phyloP scores from a whole-genome alignment of 169 alveolate genomes.

The Theileria equi region DNA sequence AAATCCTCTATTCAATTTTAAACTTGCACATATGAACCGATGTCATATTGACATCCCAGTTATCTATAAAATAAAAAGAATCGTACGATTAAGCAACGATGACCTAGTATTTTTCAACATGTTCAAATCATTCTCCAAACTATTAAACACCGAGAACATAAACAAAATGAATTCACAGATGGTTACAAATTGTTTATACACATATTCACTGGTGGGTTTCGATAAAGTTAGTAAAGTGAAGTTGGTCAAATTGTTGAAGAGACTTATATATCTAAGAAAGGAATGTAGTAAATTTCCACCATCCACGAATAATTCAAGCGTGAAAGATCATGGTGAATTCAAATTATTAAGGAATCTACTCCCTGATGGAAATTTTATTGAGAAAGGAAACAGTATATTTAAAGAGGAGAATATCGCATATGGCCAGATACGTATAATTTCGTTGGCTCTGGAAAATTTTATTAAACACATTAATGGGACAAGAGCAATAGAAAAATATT shows the following conservation, averaged over 20 bases:
- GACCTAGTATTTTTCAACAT: not conserved
- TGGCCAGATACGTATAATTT: too few species aligned
- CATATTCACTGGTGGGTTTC: slow-evolving; percentile 8
- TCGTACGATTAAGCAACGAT: not conserved
- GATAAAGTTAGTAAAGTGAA: slow-evolving; percentile 8
- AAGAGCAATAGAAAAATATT: too few species aligned
- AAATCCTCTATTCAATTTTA: slow-evolving; percentile 3
- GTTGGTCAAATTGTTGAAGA: not conserved
- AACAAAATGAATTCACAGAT: slow-evolving; percentile 7
- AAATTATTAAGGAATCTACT: too few species aligned
- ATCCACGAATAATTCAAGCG: not conserved
- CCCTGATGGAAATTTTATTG: too few species aligned
- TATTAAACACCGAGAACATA: not conserved
- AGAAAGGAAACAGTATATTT: too few species aligned
- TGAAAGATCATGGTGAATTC: not conserved
- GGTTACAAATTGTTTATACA: slow-evolving; percentile 6
- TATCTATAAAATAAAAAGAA: not conserved
- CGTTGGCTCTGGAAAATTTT: too few species aligned
- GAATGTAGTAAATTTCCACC: not conserved
- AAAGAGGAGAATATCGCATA: too few species aligned
- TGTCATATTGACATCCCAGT: not conserved
- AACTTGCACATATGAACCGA: not conserved
- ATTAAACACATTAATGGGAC: too few species aligned
- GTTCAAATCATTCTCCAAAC: slow-evolving; percentile 13
- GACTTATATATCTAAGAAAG: too few species aligned